Evolutionary conservation across 257 asterid species (phyloP).

Genomic region (Orobanche coerulescens): DNA sequence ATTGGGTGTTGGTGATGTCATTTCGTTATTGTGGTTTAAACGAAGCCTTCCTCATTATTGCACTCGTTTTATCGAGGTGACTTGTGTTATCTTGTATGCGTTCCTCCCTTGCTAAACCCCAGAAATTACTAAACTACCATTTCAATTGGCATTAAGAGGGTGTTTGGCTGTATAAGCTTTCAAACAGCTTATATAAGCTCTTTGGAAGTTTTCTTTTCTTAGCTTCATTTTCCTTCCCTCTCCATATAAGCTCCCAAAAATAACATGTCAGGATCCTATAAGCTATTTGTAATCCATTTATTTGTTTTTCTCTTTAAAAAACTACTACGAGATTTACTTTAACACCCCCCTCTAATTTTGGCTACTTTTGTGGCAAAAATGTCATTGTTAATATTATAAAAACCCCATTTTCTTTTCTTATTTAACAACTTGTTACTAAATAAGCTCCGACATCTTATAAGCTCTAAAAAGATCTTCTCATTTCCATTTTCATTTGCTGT

Average conservation of each 20-base stretch:
- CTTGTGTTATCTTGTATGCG: constrained; percentile 9
- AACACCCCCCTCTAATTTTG: too few relatives aligned
- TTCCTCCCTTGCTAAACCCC: not conserved
- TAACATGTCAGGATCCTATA: not conserved
- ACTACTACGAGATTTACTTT: too few relatives aligned
- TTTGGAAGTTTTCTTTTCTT: not conserved
- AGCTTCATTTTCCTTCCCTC: too few relatives aligned
- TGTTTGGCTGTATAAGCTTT: not conserved
- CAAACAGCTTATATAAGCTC: not conserved
- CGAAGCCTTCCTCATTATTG: constrained; percentile 97
- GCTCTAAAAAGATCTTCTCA: not conserved
- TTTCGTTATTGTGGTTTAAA: constrained; percentile 96
- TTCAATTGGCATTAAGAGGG: not conserved
- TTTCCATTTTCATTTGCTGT: constrained; percentile 7
- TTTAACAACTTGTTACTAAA: too few relatives aligned
- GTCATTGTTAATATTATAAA: too few relatives aligned
- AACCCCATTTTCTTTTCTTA: too few relatives aligned
- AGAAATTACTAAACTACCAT: not conserved
- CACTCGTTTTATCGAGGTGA: constrained; percentile 91
- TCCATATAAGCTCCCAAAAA: not conserved
- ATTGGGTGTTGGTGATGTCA: constrained; percentile 94
- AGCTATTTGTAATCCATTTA: too few relatives aligned
- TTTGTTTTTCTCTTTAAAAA: too few relatives aligned
- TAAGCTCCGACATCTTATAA: too few relatives aligned
- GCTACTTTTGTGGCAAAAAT: too few relatives aligned